These are phyloP conservation scores for Aspergillus sp. DNA, from an alignment of 2,329 filamentous ascomycete species.

Conservation along the genomic window DNA sequence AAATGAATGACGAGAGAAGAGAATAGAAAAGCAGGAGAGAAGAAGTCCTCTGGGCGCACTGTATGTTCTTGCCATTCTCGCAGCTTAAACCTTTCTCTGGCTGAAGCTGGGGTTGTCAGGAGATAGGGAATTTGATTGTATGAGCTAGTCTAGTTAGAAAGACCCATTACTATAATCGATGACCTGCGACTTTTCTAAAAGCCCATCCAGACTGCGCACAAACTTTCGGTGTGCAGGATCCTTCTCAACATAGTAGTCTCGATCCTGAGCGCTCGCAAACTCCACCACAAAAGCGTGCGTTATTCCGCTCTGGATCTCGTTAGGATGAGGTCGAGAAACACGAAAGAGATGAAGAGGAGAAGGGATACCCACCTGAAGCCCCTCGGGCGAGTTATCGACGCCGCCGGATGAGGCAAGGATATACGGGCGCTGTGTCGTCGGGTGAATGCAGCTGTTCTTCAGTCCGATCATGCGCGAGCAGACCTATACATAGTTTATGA, in stretches of 20 bases:
- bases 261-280: conserved; percentile 66
- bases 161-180: conserved; percentile 39
- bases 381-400: conserved; percentile 43
- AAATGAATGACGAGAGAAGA: too few relatives aligned
- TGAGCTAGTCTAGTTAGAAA: conserved; percentile 22
- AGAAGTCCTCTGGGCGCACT: too few relatives aligned
- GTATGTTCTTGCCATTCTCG: too few relatives aligned
- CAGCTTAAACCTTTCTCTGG: neutral
- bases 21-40: too few relatives aligned
- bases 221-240: conserved; percentile 69
- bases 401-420: conserved; percentile 15
- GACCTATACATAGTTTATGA: conserved; percentile 44
- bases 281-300: conserved; percentile 73
- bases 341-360: neutral
- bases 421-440: conserved; percentile 55
- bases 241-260: conserved; percentile 68
- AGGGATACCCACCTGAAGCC: conserved; percentile 54
- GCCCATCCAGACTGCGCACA: conserved; percentile 46
- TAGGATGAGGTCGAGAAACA: neutral
- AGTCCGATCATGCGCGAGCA: conserved; percentile 63
- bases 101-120: neutral
- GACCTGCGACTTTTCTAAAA: conserved; percentile 41
- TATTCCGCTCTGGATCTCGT: conserved; percentile 58
- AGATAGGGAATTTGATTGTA: neutral
- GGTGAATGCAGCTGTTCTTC: conserved; percentile 63